phyloP scores from a whole-genome alignment of 371 early-diverging fungal genomes.

The Mortierella sp. region DNA sequence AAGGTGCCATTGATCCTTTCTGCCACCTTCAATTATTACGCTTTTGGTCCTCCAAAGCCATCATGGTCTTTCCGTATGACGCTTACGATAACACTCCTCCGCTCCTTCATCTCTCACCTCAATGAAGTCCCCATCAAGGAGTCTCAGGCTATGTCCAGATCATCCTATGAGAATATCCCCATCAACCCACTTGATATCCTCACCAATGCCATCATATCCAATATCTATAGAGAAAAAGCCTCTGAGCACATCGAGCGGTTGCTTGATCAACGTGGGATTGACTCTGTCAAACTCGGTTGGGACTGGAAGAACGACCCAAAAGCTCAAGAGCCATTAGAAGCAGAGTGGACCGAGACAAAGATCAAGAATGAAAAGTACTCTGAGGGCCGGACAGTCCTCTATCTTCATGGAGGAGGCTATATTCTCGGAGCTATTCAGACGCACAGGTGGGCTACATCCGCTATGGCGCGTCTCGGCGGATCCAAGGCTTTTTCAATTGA shows the following conservation, averaged over 20 bases:
- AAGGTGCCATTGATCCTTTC: constrained; percentile 37
- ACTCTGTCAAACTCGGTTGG: constrained; percentile 39
- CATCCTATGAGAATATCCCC: constrained; percentile 29
- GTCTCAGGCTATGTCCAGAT: constrained; percentile 33
- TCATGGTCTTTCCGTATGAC: constrained; percentile 39
- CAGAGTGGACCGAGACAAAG: constrained; percentile 42
- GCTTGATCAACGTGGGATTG: constrained; percentile 26
- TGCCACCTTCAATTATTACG: constrained; percentile 36
- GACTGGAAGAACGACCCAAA: constrained; percentile 50
- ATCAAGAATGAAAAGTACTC: constrained; percentile 28
- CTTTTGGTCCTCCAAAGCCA: constrained; percentile 39
- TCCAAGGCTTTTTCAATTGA: constrained; percentile 63
- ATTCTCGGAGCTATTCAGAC: constrained; percentile 33
- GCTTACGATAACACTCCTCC: constrained; percentile 33
- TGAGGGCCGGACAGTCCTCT: constrained; percentile 35
- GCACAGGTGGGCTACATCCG: constrained; percentile 42
- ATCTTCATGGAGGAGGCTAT: constrained; percentile 52
- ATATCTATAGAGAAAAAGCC: constrained; percentile 33
- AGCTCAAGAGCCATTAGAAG: constrained; percentile 23
- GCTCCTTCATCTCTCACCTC: constrained; percentile 31
- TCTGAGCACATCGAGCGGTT: constrained; percentile 27
- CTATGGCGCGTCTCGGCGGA: constrained; percentile 34
- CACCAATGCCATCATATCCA: constrained; percentile 9
- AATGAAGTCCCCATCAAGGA: constrained; percentile 39
- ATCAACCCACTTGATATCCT: constrained; percentile 24